Evolutionary conservation across 2,329 filamentous ascomycete genomes (phyloP).

Genomic region (Penicillium palitans): DNA sequence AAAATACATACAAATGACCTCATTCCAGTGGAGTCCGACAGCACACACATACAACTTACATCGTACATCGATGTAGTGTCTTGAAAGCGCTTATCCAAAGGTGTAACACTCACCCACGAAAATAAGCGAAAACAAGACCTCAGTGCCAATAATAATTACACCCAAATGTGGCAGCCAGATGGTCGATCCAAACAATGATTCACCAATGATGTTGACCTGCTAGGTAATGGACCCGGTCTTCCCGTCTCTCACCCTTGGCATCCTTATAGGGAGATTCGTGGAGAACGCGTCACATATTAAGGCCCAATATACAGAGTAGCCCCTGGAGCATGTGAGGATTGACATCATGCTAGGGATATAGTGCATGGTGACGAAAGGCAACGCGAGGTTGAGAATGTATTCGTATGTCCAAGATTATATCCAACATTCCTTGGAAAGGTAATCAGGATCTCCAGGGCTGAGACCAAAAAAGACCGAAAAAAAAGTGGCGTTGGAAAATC

Average conservation of each 20-base stretch:
- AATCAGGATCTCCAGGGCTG: not conserved
- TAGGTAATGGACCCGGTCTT: slow-evolving; percentile 11
- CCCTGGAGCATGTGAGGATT: not conserved
- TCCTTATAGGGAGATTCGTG: slow-evolving; percentile 13
- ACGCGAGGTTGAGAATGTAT: not conserved
- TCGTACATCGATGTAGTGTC: not conserved
- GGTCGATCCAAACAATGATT: slow-evolving; percentile 11
- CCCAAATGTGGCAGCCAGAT: not conserved
- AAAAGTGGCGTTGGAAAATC: not conserved
- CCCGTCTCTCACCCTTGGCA: slow-evolving; percentile 6
- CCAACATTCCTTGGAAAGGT: not conserved
- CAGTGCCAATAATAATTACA: not conserved
- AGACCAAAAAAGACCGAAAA: not conserved
- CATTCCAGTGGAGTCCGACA: not conserved
- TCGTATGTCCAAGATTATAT: not conserved
- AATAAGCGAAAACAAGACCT: slow-evolving; percentile 6
- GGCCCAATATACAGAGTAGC: not conserved
- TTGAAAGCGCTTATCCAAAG: not conserved
- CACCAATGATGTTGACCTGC: slow-evolving; percentile 8
- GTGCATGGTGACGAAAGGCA: not conserved
- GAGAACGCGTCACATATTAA: slow-evolving; percentile 19
- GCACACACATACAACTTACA: not conserved
- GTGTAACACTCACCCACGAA: not conserved
- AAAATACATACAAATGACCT: slow-evolving; percentile 4
- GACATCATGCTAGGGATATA: slow-evolving; percentile 13